Evolutionary conservation across 2,329 filamentous ascomycete species (phyloP), one percentile per base, ranked within the genome.

Genomic region (Exophiala sp.): DNA sequence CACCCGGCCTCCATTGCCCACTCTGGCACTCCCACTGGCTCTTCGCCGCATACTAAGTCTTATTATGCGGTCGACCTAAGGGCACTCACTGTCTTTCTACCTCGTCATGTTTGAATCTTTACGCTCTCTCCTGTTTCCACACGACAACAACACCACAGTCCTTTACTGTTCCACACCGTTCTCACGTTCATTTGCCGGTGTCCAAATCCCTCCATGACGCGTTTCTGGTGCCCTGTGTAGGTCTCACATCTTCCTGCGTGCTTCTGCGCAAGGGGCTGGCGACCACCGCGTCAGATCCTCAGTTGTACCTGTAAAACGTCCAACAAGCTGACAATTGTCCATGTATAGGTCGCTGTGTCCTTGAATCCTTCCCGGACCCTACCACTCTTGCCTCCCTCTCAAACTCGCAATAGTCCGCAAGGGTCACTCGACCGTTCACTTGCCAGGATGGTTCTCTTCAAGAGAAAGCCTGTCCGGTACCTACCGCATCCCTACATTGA

Each of bases 391-490:
- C 21, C 43, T 42, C 12, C 45, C 50, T 45, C 47, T 36, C 47
- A 42, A 11, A 11, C 18, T 33, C 39, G 18, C 42, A 8, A 34
- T 7, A 29, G 35, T 18, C 14, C 24, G 20, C 16, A 47, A 20
- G 8, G 20, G 8, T 24, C 35, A 14, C 44, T 38, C 39, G 10
- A 16, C 38, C 10, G 39, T 38, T 32, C 24, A n/a, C 7, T 39
- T 7, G 40, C 32, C 47, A 52, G 54, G 20, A 68, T 97, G 92
- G 92, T 99, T 65, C 81, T 96, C 61, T 96, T 89, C 74, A 97
- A 97, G 77, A 85, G 94, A 66, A 97, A 97, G 75, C 91, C 91
- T 53, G 91, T 97, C 68, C 85, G 89, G 74, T 88, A 90, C 69
- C 77, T 91, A 62, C 81, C 87, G 46, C 79, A 80, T 44, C 87